Base-by-base conservation (phyloP, 768 basidiomycete genomes). In the Boletus eberwhitei region DNA sequence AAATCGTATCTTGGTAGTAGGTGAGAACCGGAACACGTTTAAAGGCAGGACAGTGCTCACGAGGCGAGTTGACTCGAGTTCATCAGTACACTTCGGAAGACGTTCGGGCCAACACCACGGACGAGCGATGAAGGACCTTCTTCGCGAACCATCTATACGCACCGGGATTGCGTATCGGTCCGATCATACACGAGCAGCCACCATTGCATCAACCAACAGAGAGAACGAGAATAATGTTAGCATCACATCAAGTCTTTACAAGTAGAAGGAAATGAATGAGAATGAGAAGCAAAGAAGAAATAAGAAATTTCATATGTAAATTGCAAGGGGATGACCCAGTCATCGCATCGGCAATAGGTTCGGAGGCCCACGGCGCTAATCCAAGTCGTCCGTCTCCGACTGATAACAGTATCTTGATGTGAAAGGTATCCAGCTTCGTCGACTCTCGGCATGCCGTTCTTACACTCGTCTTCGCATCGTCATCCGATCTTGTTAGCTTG, bases 31-130 rank as follows among this genome's bases (percentile, higher is more conserved):
- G 24, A 47, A n/a, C 13, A 26, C 6, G 0, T 8, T 8, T 2
- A 3, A 16, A 42, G 13, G 14, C 2, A 31, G 8, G 21, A 21
- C 1, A 12, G 2, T 5, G 77, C 88, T 68, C 67, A 91, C 85
- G 91, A 92, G 1, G 91, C 93, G 24, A 95, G 83, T 69, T 96
- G 93, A 73, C 87, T 89, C 46, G 90, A 90, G 69, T 94, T 95
- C 92, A 94, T 94, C 58, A 95, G 70, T 14, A 93, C 65, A 1
- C 92, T 87, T 68, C 93, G 82, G 68, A 93, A 86, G 7, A 93
- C 85, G 61, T 96, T 96, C 0, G 93, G 93, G 4, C 80, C 85
- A 5, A 89, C 78, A 22, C 93, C 93, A 31, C 93, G 84, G 17
- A 70, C 75, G 47, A 93, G 82, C 0, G 90, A 88, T 0, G 86